Evolutionary conservation across 2,329 filamentous ascomycete species (phyloP).

Genomic region (Sclerotiophoma versabilis): DNA sequence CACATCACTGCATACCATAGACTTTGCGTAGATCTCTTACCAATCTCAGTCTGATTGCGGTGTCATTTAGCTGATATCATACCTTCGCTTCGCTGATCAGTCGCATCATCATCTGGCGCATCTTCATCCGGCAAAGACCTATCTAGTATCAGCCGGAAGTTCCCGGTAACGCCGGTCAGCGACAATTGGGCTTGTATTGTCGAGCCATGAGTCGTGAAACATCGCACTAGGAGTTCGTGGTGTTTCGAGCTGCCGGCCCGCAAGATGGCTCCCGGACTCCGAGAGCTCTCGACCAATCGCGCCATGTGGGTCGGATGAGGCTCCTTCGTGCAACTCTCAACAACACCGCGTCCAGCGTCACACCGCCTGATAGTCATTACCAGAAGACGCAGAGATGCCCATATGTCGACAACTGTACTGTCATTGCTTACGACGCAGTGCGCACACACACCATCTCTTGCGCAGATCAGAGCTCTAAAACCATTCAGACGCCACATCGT

Average conservation of each 20-base stretch:
- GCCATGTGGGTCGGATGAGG: conserved; percentile 2
- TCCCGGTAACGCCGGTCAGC: not conserved
- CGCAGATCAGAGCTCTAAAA: conserved; percentile 4
- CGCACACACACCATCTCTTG: not conserved
- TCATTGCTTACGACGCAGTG: conserved; percentile 7
- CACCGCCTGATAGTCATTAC: conserved; percentile 4
- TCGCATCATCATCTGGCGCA: not conserved
- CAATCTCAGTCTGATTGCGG: too few relatives aligned
- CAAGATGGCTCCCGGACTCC: conserved; percentile 15
- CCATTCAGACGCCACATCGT: conserved; percentile 3
- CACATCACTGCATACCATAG: too few relatives aligned
- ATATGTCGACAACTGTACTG: not conserved
- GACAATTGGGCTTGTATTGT: not conserved
- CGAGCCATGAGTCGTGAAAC: conserved; percentile 9
- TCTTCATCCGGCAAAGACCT: not conserved
- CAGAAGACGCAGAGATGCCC: not conserved
- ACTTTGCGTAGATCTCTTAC: too few relatives aligned
- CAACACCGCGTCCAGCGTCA: not conserved
- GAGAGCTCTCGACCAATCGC: conserved; percentile 8
- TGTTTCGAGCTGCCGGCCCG: conserved; percentile 21
- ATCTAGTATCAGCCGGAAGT: not conserved
- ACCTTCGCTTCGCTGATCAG: not conserved
- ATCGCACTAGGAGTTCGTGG: conserved; percentile 1
- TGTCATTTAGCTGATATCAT: too few relatives aligned
- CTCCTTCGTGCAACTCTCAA: not conserved